Base-by-base conservation (phyloP, 169 alveolate species). In the Plasmodium malariae region DNA sequence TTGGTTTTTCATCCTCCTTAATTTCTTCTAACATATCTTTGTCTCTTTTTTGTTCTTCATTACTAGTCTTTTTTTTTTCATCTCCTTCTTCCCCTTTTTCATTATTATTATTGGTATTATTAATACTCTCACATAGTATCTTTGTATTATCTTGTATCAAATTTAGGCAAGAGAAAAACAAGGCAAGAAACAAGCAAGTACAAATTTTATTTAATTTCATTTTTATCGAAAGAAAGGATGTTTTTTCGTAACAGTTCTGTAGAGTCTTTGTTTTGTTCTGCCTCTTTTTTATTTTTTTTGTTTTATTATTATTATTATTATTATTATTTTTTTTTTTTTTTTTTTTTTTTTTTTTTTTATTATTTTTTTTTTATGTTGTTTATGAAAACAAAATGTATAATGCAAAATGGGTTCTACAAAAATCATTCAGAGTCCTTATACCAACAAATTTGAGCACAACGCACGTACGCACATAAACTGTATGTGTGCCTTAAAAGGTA, bases 1-100 rank as follows among this genome's bases (percentile, higher is more conserved):
- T 83, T 14, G 93, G 87, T 69, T 86, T 86, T 32, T 86, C 92
- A 59, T 37, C 45, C 32, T 86, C 92, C 12, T 34, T 21, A 6
- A 86, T 86, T 86, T 86, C 92, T 30, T 30, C 55, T 34, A 69
- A 26, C 3, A 5, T 55, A 21, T 86, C 92, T 37, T 45, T 3
- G 24, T 55, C 92, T 40, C 45, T 86, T 63, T 59, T 86, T 48
- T 26, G 2, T 69, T 69, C 67, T 19, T 28, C 21, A 11, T 76
- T 62, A 26, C 7, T 36, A 1, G 1, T 55, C 6, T 9, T 14
- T 21, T 48, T 7, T 19, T 0, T 11, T 26, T 9, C 65, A 1
- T 43, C 80, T 9, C 0, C 65, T 24, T 7, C 45, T 17, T 32
- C 5, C 7, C 36, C 72, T 26, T 32, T 40, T n/a, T 62, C 49